Conservation (phyloP, 2,329 filamentous ascomycete species). For the Botrytis paeoniae region DNA sequence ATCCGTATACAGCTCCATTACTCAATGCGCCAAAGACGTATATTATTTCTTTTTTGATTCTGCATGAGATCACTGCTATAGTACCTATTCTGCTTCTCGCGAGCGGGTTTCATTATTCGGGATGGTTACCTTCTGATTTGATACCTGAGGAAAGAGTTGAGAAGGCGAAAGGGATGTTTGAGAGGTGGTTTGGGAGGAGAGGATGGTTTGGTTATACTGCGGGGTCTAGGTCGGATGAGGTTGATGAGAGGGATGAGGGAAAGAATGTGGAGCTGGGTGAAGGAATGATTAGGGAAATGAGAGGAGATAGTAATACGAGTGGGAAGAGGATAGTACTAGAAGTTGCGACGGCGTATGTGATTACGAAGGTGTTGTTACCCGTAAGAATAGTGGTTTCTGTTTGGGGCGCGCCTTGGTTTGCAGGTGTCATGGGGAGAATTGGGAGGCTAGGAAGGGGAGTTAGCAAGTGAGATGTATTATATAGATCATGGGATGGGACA, state of each 20-base stretch:
- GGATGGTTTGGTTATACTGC: constrained; percentile 69
- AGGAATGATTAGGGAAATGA: constrained; percentile 33
- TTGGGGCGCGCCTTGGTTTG: constrained; percentile 93
- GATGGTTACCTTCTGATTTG: constrained; percentile 59
- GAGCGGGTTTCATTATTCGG: constrained; percentile 74
- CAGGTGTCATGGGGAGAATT: constrained; percentile 57
- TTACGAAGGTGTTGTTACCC: constrained; percentile 83
- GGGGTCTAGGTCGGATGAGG: not conserved
- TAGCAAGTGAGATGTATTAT: not conserved
- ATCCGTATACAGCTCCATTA: constrained; percentile 66
- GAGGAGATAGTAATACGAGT: constrained; percentile 32
- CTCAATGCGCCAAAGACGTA: constrained; percentile 77
- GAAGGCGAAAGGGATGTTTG: constrained; percentile 64
- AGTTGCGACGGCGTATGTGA: constrained; percentile 84
- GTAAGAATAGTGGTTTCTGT: constrained; percentile 73
- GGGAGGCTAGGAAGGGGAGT: constrained; percentile 34
- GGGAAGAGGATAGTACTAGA: constrained; percentile 50
- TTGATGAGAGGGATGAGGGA: not conserved
- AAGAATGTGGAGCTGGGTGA: constrained; percentile 29
- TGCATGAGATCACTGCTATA: constrained; percentile 90
- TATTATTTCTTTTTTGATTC: constrained; percentile 77
- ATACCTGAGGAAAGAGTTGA: constrained; percentile 18
- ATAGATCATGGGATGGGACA: not conserved
- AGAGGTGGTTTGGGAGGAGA: constrained; percentile 72
- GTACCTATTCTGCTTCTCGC: constrained; percentile 74